phyloP scores from a whole-genome alignment of 805 yeast genomes.

The Zygoascus tannicola region DNA sequence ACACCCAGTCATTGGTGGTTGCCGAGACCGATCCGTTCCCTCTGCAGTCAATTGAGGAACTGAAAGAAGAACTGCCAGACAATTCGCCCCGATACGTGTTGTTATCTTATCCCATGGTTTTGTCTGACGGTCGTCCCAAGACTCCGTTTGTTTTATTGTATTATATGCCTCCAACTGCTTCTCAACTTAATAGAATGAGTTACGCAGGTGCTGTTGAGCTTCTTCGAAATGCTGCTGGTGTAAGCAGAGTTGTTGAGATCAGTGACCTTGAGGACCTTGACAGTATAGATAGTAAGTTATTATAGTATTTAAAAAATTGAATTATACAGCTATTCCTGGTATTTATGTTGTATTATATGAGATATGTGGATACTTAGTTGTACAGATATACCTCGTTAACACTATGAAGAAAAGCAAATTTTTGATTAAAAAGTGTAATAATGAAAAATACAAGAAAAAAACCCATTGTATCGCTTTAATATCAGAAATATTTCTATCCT shows the following conservation, averaged over 20 bases:
- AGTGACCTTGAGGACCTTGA: slow-evolving; percentile 66
- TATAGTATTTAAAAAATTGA: too few relatives aligned
- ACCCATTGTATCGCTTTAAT: too few relatives aligned
- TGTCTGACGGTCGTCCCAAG: slow-evolving; percentile 61
- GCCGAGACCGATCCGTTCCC: slow-evolving; percentile 14
- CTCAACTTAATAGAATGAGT: slow-evolving; percentile 73
- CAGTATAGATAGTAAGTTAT: slow-evolving; percentile 34
- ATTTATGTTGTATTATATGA: neutral
- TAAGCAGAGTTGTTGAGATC: slow-evolving; percentile 49
- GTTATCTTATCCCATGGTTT: slow-evolving; percentile 63
- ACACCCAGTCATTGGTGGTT: slow-evolving; percentile 10
- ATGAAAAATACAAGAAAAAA: too few relatives aligned
- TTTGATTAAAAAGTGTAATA: too few relatives aligned
- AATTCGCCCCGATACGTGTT: slow-evolving; percentile 69
- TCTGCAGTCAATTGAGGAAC: slow-evolving; percentile 42
- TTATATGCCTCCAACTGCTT: slow-evolving; percentile 82
- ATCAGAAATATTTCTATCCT: too few relatives aligned
- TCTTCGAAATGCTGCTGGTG: slow-evolving; percentile 70
- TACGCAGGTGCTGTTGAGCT: slow-evolving; percentile 87
- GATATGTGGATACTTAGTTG: too few relatives aligned
- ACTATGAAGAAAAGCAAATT: too few relatives aligned
- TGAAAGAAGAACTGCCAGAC: slow-evolving; percentile 72
- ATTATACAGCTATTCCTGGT: too few relatives aligned
- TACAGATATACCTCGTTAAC: too few relatives aligned
- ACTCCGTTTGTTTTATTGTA: slow-evolving; percentile 74